A percentile compares a stretch with the other conserved stretches of the same genome.
phyloP scores from a whole-genome alignment of 2,329 filamentous ascomycete species.

The Diaporthe sp. region DNA sequence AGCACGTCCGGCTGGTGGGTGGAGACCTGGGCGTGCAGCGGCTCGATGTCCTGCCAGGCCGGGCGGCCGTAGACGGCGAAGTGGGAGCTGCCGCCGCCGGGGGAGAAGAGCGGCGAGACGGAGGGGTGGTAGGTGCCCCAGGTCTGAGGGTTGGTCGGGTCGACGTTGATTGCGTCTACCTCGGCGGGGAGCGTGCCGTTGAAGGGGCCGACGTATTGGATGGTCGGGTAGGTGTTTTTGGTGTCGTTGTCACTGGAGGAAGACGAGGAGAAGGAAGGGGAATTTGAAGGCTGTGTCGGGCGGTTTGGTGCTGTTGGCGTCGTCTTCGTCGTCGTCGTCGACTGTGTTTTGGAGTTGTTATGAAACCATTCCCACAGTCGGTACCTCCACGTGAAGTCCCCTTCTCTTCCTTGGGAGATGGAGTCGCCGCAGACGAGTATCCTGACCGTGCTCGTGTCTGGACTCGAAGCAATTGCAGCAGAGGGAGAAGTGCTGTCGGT shows the following conservation, averaged over 20 bases:
- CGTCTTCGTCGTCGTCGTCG: neutral
- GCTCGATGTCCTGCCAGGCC: constrained; percentile 49
- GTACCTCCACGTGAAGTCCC: constrained; percentile 60
- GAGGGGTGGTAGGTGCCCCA: constrained; percentile 37
- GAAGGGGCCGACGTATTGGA: constrained; percentile 54
- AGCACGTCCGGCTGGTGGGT: constrained; percentile 52
- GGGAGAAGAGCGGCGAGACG: constrained; percentile 41
- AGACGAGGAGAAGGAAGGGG: neutral
- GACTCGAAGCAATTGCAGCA: neutral
- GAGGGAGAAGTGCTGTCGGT: neutral
- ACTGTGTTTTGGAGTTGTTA: constrained; percentile 33
- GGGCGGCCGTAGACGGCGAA: constrained; percentile 53
- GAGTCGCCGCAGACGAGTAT: constrained; percentile 57
- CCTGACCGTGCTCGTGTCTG: constrained; percentile 31
- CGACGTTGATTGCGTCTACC: constrained; percentile 3
- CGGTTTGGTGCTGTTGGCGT: constrained; percentile 31
- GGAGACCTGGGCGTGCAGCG: constrained; percentile 48
- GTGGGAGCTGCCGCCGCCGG: constrained; percentile 50
- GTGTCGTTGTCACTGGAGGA: neutral
- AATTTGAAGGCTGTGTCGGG: constrained; percentile 34
- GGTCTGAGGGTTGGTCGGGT: constrained; percentile 34
- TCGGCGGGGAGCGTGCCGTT: constrained; percentile 48
- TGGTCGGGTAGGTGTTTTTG: neutral
- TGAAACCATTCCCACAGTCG: constrained; percentile 57
- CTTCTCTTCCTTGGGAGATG: constrained; percentile 55